These are phyloP conservation scores for Schwanniomyces polymorphus DNA, from an alignment of 805 yeast species.

Conservation along the genomic window DNA sequence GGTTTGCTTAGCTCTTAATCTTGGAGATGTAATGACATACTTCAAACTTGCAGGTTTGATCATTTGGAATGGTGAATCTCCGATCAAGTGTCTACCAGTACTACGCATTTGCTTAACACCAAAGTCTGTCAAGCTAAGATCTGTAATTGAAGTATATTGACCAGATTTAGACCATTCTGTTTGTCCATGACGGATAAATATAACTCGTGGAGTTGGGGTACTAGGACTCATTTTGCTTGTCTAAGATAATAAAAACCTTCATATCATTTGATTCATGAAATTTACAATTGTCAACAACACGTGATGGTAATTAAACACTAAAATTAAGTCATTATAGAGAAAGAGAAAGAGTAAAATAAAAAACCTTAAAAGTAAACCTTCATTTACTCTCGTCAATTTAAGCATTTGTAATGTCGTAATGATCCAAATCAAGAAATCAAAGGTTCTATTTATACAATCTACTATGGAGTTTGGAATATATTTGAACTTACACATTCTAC, in stretches of 20 bases:
- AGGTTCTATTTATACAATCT: too few relatives aligned
- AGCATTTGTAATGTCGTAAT: too few relatives aligned
- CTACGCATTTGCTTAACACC: slow-evolving; percentile 76
- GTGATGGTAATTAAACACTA: background rate
- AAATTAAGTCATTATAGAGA: too few relatives aligned
- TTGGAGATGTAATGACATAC: slow-evolving; percentile 75
- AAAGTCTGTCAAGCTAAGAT: slow-evolving; percentile 70
- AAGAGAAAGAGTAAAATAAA: too few relatives aligned
- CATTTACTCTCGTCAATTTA: too few relatives aligned
- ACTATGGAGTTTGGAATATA: too few relatives aligned
- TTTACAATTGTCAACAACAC: background rate
- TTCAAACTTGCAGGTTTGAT: slow-evolving; percentile 65
- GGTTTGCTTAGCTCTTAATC: slow-evolving; percentile 77
- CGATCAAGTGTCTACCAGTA: slow-evolving; percentile 72
- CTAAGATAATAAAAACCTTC: background rate
- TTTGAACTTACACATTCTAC: too few relatives aligned
- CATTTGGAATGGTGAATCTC: slow-evolving; percentile 48
- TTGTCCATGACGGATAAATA: slow-evolving; percentile 82
- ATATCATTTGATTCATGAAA: background rate
- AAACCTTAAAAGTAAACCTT: too few relatives aligned
- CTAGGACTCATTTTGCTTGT: slow-evolving; percentile 2
- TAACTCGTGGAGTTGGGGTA: slow-evolving; percentile 60
- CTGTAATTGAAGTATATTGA: slow-evolving; percentile 86
- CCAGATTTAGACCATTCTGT: slow-evolving; percentile 97
- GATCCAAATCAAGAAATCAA: too few relatives aligned